Evolutionary conservation across 805 yeast species (phyloP), one percentile per base, ranked within the genome.

Genomic region (Ogataea allantospora): DNA sequence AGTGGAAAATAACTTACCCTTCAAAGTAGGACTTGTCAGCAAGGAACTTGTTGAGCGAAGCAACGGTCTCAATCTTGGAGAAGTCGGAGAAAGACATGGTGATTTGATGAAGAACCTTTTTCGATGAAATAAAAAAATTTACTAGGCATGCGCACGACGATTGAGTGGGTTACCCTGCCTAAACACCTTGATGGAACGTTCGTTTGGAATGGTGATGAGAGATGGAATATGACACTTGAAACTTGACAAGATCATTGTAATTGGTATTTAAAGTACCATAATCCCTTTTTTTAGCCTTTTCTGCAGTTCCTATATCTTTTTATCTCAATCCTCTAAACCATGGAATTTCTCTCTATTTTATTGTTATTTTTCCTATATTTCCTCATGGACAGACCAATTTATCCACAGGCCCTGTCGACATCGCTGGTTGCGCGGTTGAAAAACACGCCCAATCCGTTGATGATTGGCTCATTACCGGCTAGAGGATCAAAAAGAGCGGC

Each of bases 11-110:
- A 10, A 85, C 95, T 70, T 83, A 87, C 95, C 96, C 96, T 70
- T 86, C 89, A 59, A 89, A 66, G 87, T 88, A 89, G 56, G 95
- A 86, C 79, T 88, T 85, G 74, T 84, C 91, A 68, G 84, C 88
- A 70, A 89, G 80, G 78, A 76, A 78, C 57, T 77, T 76, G 85
- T 89, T 81, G 67, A 89, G 81, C 65, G 86, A 66, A 58, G 77
- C 62, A 59, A 83, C 66, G 58, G 86, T 71, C 67, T 82, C 88
- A 60, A 78, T 73, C 70, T 81, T 83, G 54, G 91, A 77, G 78
- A 83, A 83, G 66, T 83, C 88, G 46, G 88, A 65, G 77, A 75
- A 82, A 62, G 89, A 78, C 89, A 83, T 83, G 62, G 41, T 67
- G 42, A 27, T 18, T 29, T 14, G 25, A 19, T 25, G 26, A 26